Evolutionary conservation across 2,329 filamentous ascomycete species (phyloP).

Genomic region (Amphichorda felina): DNA sequence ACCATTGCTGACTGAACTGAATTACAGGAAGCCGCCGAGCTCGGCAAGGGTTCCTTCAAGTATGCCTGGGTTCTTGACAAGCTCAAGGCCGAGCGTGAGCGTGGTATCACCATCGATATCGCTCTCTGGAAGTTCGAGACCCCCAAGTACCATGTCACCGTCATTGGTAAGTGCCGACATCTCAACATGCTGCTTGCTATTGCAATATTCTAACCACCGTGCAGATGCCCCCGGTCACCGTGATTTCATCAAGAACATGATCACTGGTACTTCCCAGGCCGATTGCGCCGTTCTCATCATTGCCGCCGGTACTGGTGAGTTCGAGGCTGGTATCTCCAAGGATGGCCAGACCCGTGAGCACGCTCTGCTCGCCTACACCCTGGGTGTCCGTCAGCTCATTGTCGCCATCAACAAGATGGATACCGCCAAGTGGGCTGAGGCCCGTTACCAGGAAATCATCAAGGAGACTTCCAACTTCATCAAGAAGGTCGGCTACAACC

Average conservation of each 20-base stretch:
- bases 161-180: conserved; percentile 74
- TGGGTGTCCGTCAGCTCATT: conserved; percentile 99
- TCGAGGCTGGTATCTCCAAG: conserved; percentile 99
- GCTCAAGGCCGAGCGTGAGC: conserved; percentile 99
- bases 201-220: conserved; percentile 5
- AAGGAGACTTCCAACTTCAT: conserved; percentile 99
- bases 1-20: conserved; percentile 8
- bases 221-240: conserved; percentile 94
- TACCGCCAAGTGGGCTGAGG: conserved; percentile 96
- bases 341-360: conserved; percentile 99
- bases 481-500: conserved; percentile 99
- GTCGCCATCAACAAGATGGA: conserved; percentile 99
- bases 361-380: conserved; percentile 99
- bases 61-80: conserved; percentile 99
- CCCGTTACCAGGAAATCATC: conserved; percentile 97
- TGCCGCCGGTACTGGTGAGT: conserved; percentile 99
- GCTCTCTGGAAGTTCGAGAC: conserved; percentile 99
- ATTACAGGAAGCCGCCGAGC: conserved; percentile 85
- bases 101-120: conserved; percentile 99
- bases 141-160: conserved; percentile 92
- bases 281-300: conserved; percentile 99
- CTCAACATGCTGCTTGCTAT: not conserved
- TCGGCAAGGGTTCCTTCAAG: conserved; percentile 99
- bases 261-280: conserved; percentile 99
- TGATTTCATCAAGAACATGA: conserved; percentile 99